Base-by-base conservation (phyloP, 2,329 filamentous ascomycete species). In the Diaporthe citrichinensis region DNA sequence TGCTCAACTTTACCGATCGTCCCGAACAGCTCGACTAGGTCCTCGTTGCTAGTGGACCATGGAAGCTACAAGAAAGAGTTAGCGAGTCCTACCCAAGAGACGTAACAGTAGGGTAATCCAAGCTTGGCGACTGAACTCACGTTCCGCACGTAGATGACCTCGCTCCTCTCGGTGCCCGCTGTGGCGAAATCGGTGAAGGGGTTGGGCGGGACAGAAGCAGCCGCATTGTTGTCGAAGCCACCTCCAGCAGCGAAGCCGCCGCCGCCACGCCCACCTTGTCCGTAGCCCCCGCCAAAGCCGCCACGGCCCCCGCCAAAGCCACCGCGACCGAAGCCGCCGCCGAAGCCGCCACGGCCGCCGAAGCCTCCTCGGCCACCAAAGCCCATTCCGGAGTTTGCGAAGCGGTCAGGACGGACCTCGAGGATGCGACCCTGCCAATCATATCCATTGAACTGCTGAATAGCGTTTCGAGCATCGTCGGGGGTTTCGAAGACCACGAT, bases 1-100 rank as follows among this genome's bases (percentile, higher is more conserved):
- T 97, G 95, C 81, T 98, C 95, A 76, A 99, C 97, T 84, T 98
- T 98, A 78, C 97, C 97, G 81, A 99, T 99, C 15, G 97, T 99
- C 25, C 94, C 96, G 88, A 99, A 99, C 28, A 99, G 90, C 84
- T 99, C 97, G 74, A 98, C 92, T 36, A 99, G 88, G 84, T 99
- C 97, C 78, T 99, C 97, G 82, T 99, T 98, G 88, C 96, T 98
- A 23, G 97, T 99, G 39, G 97, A 98, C 97, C 97, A 99, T 17
- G 97, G 97, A 78, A 99, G 91, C 96, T 98, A 49, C 23, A 81
- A 77, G 81, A 79, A 58, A 75, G 4, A 71, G 72, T 81, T 74
- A 82, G 77, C 25, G 65, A 20, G 28, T 10, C 23, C 28, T 31
- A 36, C 10, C 10, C 36, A 28, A 28, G 31, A 15, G 28, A 34